Base-by-base conservation (phyloP, 352 stramenopile genomes). In the Pythium brassicae region DNA sequence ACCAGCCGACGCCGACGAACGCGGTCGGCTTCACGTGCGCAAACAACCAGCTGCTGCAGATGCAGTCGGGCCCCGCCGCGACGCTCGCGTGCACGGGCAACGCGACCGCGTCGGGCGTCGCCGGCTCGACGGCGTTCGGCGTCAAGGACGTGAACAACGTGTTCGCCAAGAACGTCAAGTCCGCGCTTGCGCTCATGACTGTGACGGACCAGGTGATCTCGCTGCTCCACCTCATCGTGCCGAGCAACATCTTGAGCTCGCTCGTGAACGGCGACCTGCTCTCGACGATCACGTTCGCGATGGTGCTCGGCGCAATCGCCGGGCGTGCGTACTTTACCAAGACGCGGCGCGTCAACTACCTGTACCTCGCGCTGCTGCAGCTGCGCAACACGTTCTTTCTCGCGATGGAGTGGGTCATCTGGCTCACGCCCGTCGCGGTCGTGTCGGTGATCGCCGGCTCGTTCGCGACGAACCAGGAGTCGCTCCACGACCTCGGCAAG, bases 351-450 rank as follows among this genome's bases (percentile, higher is more conserved):
- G 61, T 83, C n/a, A 87, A 88, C 47, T 88, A 88, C 57, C 27
- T 88, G 17, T 90, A 90, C 61, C 54, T 87, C 32, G 57, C 78
- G 47, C 55, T 88, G 22, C 51, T 90, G 8, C 82, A 92, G 62
- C 55, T 86, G 2, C 79, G 79, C 49, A 87, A 89, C 63, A 79
- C 77, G 15, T 82, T 90, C 56, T 88, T 90, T 52, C 44, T 88
- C 29, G 62, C 78, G 15, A 76, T 91, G 55, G 68, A 89, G 56
- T 89, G 76, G 69, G 70, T 86, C 37, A 87, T 89, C 26, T 84
- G 61, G 63, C 55, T 82, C 46, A 86, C 80, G n/a, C 78, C 80
- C 2, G 57, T 79, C 0, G 83, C 80, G 6, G 75, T 89, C 43
- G 56, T 89, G 2, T 92, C 77, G 10, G 85, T 82, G 51, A 74